These are phyloP conservation scores for Acer negundo DNA, from an alignment of 345 rosid species.

Conservation along the genomic window DNA sequence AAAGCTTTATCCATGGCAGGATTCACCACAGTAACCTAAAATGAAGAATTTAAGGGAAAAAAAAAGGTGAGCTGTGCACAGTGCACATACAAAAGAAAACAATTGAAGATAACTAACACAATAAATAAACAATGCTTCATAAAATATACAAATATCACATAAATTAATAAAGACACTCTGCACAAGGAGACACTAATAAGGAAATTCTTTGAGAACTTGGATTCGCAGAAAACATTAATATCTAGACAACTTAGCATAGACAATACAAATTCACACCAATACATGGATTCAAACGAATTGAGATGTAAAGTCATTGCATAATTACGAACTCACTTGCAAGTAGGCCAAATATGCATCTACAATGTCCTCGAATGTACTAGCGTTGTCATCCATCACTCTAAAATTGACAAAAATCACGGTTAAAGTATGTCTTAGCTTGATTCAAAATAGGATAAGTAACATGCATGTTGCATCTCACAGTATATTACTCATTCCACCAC, in stretches of 20 bases:
- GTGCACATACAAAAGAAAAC: conserved; percentile 6
- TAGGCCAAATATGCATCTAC: conserved; percentile 89
- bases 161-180: not conserved
- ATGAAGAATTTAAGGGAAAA: conserved; percentile 1
- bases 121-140: not conserved
- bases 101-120: not conserved
- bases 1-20: conserved; percentile 90
- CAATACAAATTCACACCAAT: not conserved
- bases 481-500: not conserved
- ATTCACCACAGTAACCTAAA: conserved; percentile 79
- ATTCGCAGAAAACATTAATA: not conserved
- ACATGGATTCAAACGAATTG: conserved; percentile 12
- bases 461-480: not conserved
- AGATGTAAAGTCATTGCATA: conserved; percentile 11
- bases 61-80: not conserved
- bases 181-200: not conserved
- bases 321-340: conserved; percentile 61
- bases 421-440: conserved; percentile 11
- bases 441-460: not conserved
- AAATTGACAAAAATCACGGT: conserved; percentile 4
- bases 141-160: not conserved
- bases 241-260: not conserved
- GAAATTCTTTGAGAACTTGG: not conserved
- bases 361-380: conserved; percentile 77
- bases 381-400: conserved; percentile 71